Evolutionary conservation across 345 rosid genomes (phyloP), one percentile per base, ranked within the genome.

Genomic region (Cardamine resedifolia): DNA sequence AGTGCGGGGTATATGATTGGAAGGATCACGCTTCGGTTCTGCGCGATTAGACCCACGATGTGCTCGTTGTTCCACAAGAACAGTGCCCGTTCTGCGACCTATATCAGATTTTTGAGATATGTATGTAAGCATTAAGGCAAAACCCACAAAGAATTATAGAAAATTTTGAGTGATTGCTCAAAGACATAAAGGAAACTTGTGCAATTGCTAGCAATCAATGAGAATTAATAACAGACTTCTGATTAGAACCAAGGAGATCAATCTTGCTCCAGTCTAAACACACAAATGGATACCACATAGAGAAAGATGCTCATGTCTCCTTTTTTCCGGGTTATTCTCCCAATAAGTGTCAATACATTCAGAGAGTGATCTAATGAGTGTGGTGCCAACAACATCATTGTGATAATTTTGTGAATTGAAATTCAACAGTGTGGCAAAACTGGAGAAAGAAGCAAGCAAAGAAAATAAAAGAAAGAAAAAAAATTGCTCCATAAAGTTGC

Each of bases 31-130:
- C 77, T 84, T 63, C 90, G 84, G 65, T 87, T 87, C 73, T 88
- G 96, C 64, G 85, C 85, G 34, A 88, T 88, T n/a, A 91, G 88
- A 64, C 80, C 83, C 79, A 87, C 96, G 0, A 91, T 88, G 77
- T 88, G 92, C 79, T 91, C 92, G 16, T 91, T 91, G 86, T 91
- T 91, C 97, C 95, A 90, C 62, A 90, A 80, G 83, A 88, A 88
- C 78, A 90, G 65, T 34, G 95, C 90, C 73, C 92, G 80, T 78
- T 91, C 97, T 49, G 92, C 95, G 60, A 91, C 97, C 96, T 91
- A 81, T 60, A 60, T 30, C 15, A 3, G 2, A 28, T 19, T 34
- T 6, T 34, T 26, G 34, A 67, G 68, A 59, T 49, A 49, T 30
- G 38, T n/a, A 59, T 66, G 18, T 57, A 3, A 65, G 50, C 27